Percentiles rank a stretch among this genome's conserved stretches.
These are phyloP conservation scores for Fusarium nygamai DNA, from an alignment of 2,329 filamentous ascomycete genomes.

Conservation along the genomic window DNA sequence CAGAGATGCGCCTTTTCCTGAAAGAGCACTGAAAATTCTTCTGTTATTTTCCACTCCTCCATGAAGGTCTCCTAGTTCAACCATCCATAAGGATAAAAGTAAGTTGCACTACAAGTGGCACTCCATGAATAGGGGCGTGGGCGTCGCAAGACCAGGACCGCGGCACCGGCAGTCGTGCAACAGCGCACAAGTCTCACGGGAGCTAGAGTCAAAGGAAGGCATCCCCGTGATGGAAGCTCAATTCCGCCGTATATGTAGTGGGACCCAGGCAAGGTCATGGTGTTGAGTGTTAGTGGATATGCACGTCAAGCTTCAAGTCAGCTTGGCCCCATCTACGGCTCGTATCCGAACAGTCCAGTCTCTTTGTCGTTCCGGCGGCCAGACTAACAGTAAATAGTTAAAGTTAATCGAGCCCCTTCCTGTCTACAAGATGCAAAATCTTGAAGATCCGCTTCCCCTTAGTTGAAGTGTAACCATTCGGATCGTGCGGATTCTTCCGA, in stretches of 20 bases:
- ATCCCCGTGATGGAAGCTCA: constrained; percentile 28
- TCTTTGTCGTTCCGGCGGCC: not conserved
- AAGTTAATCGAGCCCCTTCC: not conserved
- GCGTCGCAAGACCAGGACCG: constrained; percentile 23
- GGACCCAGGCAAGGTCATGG: constrained; percentile 16
- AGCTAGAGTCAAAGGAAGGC: constrained; percentile 21
- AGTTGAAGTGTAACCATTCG: not conserved
- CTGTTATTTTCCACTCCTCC: not conserved
- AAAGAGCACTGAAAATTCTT: constrained; percentile 2
- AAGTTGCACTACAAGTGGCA: constrained; percentile 20
- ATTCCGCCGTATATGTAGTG: constrained; percentile 10
- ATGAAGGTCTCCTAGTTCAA: not conserved
- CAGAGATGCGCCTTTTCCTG: not conserved
- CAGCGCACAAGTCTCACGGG: constrained; percentile 9
- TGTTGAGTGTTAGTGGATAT: constrained; percentile 16
- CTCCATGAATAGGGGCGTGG: constrained; percentile 10
- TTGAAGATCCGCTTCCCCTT: not conserved
- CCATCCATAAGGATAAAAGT: constrained; percentile 7
- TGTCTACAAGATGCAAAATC: not conserved
- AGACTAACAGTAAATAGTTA: not conserved
- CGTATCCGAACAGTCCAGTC: constrained; percentile 18
- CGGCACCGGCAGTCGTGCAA: constrained; percentile 31
- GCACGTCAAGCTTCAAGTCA: constrained; percentile 11
- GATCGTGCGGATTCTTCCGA: not conserved
- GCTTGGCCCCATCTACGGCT: constrained; percentile 19